These are phyloP conservation scores for Gliomastix tumulicola DNA, from an alignment of 2,329 filamentous ascomycete species.

Conservation along the genomic window DNA sequence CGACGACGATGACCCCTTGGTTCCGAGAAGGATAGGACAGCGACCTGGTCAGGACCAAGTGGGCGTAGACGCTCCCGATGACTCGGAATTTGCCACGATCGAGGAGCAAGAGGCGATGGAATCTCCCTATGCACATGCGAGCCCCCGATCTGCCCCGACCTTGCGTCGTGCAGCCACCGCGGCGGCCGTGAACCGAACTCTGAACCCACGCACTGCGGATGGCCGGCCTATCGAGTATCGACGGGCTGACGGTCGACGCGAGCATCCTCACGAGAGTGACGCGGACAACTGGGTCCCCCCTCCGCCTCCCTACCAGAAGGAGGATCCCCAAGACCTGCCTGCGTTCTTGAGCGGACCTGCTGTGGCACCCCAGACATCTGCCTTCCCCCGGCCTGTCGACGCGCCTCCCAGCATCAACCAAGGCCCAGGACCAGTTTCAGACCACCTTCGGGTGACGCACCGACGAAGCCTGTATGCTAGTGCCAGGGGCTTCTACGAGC, in stretches of 20 bases:
- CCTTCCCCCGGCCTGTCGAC: neutral
- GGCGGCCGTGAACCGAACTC: constrained; percentile 64
- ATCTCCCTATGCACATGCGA: constrained; percentile 65
- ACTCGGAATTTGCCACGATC: constrained; percentile 37
- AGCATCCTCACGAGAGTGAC: constrained; percentile 79
- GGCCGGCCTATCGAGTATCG: constrained; percentile 54
- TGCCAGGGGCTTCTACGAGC: too few relatives aligned
- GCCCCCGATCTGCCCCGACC: constrained; percentile 62
- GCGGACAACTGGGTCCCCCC: constrained; percentile 86
- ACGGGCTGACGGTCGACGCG: constrained; percentile 60
- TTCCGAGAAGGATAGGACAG: constrained; percentile 39
- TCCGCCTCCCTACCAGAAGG: constrained; percentile 70
- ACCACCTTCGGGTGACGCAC: too few relatives aligned
- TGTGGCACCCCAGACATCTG: constrained; percentile 23
- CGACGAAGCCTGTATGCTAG: too few relatives aligned
- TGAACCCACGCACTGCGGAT: constrained; percentile 51
- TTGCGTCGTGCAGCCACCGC: constrained; percentile 68
- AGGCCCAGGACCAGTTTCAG: too few relatives aligned
- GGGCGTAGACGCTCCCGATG: constrained; percentile 20
- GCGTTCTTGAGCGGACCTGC: constrained; percentile 46
- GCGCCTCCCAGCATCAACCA: neutral
- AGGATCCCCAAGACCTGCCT: constrained; percentile 50
- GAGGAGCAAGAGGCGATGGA: constrained; percentile 59
- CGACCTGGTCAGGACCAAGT: constrained; percentile 8
- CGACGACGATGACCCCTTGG: constrained; percentile 43